Evolutionary conservation across 192 early-diverging fungal genomes (phyloP), one percentile per base, ranked within the genome.

Genomic region (Obelidium mucronatum): DNA sequence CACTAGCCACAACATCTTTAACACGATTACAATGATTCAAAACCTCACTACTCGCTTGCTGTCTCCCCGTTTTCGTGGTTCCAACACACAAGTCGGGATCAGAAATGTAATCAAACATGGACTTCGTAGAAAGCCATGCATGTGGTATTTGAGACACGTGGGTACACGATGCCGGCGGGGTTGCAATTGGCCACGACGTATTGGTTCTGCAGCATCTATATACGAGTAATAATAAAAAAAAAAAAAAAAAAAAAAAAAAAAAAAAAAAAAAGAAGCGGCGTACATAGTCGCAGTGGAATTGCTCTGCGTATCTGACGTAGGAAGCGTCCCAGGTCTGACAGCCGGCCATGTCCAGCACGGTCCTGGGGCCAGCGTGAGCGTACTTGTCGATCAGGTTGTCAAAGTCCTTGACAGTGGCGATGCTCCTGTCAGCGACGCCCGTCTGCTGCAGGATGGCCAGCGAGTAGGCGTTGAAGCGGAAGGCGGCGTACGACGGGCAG

Each of bases 221-320:
- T 72, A 37, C 70, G 26, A 15, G 33, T 63, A 37, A 26, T 59
- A 56, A 42, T 28, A 40, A 30, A 74, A 36, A 56, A 37, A 60
- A 5, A 59, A 54, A 36, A 36, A 30, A 37, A 17, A 39, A 15
- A 64, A 17, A n/a, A 22, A 40, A 17, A 30, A 13, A 28, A 19
- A 15, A 39, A 19, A 66, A 19, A n/a, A 66, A 11, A 15, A 66
- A 40, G 22, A 40, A 30, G 40, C 33, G 17, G 30, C 34, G 1
- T 40, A 66, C 64, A 69, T 72, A 74, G 39, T 74, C 72, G 44
- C 72, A 74, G 22, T 33, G 44, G 42, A 62, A 74, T 40, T 74
- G 72, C 11, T 40, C 40, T 28, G 56, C 15, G 59, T 74, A 74
- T 26, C 72, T 26, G 36, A 74, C 34, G 4, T 51, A 37, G 8